Evolutionary conservation across 495 filamentous ascomycete genomes (phyloP).

Genomic region (Geoglossum glabrum): DNA sequence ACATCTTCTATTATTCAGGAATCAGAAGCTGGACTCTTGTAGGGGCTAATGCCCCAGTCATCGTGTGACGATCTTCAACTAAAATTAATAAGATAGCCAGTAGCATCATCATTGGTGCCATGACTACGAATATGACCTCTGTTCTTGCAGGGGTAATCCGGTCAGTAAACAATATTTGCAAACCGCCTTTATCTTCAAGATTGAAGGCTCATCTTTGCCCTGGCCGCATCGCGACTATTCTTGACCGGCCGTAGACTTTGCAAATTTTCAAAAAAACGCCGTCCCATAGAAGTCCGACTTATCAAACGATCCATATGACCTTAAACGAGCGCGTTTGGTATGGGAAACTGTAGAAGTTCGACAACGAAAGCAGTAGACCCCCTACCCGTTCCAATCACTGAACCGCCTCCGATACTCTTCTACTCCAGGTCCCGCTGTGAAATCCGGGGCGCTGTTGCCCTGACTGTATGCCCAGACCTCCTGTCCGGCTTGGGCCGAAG

Average conservation of each 20-base stretch:
- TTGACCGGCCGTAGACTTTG: neutral
- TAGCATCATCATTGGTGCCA: conserved; percentile 1
- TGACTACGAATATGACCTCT: neutral
- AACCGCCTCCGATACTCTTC: neutral
- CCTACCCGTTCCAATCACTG: neutral
- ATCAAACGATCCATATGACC: neutral
- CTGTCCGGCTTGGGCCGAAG: neutral
- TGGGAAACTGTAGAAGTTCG: neutral
- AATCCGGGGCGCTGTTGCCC: neutral
- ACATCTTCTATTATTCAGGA: neutral
- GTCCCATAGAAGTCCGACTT: neutral
- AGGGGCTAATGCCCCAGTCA: neutral
- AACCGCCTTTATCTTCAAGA: neutral
- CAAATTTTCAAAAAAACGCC: neutral
- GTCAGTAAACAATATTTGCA: neutral
- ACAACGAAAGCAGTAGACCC: neutral
- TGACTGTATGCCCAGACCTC: neutral
- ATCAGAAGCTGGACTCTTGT: neutral
- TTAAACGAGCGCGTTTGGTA: neutral
- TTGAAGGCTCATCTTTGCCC: neutral
- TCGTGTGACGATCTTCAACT: neutral
- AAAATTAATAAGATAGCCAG: conserved; percentile 2
- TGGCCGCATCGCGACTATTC: neutral
- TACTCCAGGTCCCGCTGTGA: neutral
- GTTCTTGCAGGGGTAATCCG: neutral